Evolutionary conservation across 768 basidiomycete species (phyloP).

Genomic region (Epithele typhae): DNA sequence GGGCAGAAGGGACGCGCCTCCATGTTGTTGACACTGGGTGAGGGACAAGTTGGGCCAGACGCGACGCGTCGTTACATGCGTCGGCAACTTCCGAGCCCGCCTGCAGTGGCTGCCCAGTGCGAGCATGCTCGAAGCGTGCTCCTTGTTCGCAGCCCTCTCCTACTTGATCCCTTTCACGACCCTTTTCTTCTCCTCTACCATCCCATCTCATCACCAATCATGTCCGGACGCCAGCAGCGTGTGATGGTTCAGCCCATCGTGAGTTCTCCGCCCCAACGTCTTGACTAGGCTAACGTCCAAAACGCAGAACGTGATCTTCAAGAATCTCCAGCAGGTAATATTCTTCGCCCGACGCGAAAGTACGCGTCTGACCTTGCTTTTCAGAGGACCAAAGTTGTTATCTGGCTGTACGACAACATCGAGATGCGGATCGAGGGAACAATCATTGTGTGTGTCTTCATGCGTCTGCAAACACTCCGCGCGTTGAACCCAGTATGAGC

Average conservation of each 20-base stretch:
- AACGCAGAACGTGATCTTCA: constrained; percentile 95
- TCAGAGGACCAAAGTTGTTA: constrained; percentile 77
- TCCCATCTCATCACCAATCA: constrained; percentile 35
- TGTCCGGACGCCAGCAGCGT: constrained; percentile 91
- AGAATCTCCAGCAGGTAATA: constrained; percentile 85
- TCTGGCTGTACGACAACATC: constrained; percentile 97
- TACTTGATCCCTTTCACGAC: constrained; percentile 11
- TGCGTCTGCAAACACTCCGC: constrained; percentile 24
- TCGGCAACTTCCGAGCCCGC: constrained; percentile 17
- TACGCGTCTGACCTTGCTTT: constrained; percentile 1
- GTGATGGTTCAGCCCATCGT: constrained; percentile 99
- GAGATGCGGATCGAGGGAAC: constrained; percentile 95
- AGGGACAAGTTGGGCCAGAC: constrained; percentile 15
- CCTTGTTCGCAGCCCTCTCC: constrained; percentile 1
- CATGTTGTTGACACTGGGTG: constrained; percentile 25
- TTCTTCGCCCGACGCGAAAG: too few species aligned
- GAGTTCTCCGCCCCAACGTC: constrained; percentile 29
- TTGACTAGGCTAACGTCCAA: background rate
- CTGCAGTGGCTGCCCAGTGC: too few species aligned
- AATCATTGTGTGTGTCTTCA: constrained; percentile 75
- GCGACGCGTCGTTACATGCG: constrained; percentile 22
- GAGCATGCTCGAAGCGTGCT: constrained; percentile 3
- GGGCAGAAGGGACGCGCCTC: constrained; percentile 22
- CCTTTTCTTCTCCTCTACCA: background rate
- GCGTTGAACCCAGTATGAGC: constrained; percentile 37